phyloP scores from a whole-genome alignment of 78 protist genomes.

The Dictyostelium discoideum region DNA sequence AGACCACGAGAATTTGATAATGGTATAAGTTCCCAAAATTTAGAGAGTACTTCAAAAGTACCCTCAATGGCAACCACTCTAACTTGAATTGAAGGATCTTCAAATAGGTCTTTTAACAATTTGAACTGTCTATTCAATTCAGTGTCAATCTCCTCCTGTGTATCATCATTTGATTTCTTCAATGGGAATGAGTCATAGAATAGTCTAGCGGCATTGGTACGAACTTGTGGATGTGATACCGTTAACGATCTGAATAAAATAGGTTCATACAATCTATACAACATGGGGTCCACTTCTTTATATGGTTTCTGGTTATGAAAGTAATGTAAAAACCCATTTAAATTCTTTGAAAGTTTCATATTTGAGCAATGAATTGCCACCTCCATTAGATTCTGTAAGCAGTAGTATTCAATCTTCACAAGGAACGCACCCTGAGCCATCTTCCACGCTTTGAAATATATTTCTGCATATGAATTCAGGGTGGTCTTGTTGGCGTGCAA shows the following conservation, averaged over 20 bases:
- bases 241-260: conserved; percentile 80
- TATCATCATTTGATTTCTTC: conserved; percentile 36
- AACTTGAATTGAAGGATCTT: conserved; percentile 63
- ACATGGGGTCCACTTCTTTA: conserved; percentile 86
- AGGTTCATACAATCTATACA: conserved; percentile 80
- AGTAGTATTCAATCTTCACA: conserved; percentile 37
- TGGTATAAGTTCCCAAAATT: conserved; percentile 88
- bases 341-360: background rate
- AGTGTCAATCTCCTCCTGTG: conserved; percentile 40
- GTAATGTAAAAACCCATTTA: conserved; percentile 26
- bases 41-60: conserved; percentile 12
- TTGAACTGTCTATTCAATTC: conserved; percentile 53
- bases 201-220: conserved; percentile 80
- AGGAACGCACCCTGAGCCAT: conserved; percentile 15
- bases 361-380: conserved; percentile 48
- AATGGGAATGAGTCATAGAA: conserved; percentile 85
- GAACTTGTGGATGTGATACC: conserved; percentile 79
- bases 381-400: conserved; percentile 80
- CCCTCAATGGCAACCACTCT: conserved; percentile 78
- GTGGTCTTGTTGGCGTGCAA: background rate
- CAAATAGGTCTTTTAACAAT: conserved; percentile 41
- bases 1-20: background rate
- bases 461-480: conserved; percentile 44
- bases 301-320: conserved; percentile 59
- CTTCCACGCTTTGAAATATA: conserved; percentile 86